phyloP scores from a whole-genome alignment of 129 eudicot genomes.

The carrot (Daucus carota) region DH1_v3.0 NC_030386.2:24429001-24429500 shows the following conservation, averaged over 20 bases:
- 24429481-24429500: too few relatives aligned
- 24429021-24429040: slow-evolving; percentile 63
- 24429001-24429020: slow-evolving; percentile 56
- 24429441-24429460: neutral
- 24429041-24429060: slow-evolving; percentile 65
- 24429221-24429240: neutral
- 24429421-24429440: neutral
- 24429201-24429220: slow-evolving; percentile 9
- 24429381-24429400: neutral
- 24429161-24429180: slow-evolving; percentile 5
- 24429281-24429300: neutral
- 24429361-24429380: too few relatives aligned
- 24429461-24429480: neutral
- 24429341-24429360: neutral
- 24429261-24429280: neutral
- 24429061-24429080: slow-evolving; percentile 76
- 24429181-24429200: slow-evolving; percentile 1
- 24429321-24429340: neutral
- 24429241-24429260: neutral
- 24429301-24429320: slow-evolving; percentile 5
- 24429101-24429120: slow-evolving; percentile 68
- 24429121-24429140: slow-evolving; percentile 41
- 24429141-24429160: neutral
- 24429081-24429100: slow-evolving; percentile 75
- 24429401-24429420: neutral